phyloP scores from a whole-genome alignment of 345 rosid genomes.

The Combretum micranthum region DNA sequence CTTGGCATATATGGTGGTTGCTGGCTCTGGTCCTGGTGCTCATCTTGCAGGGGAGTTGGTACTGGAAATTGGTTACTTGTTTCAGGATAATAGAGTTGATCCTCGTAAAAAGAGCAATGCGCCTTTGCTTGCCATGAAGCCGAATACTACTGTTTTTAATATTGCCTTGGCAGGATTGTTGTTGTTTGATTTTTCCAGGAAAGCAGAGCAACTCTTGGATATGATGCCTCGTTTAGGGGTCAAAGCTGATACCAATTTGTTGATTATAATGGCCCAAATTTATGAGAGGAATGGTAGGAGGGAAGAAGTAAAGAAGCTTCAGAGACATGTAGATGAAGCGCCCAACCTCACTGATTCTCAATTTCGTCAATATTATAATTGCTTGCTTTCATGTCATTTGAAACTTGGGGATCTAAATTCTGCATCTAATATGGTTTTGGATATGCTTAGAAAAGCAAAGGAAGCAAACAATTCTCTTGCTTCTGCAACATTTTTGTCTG shows the following conservation, averaged over 20 bases:
- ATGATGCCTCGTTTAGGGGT: constrained; percentile 63
- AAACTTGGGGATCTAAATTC: constrained; percentile 81
- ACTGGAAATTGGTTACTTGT: constrained; percentile 77
- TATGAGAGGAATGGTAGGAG: constrained; percentile 86
- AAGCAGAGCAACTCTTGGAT: constrained; percentile 84
- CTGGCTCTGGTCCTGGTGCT: constrained; percentile 61
- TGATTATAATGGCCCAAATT: constrained; percentile 70
- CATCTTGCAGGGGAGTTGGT: constrained; percentile 80
- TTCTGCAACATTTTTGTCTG: constrained; percentile 32
- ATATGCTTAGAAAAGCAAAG: constrained; percentile 77
- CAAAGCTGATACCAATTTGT: constrained; percentile 52
- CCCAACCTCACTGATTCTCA: constrained; percentile 54
- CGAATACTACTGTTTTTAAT: constrained; percentile 59
- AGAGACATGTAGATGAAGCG: constrained; percentile 78
- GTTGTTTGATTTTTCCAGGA: constrained; percentile 71
- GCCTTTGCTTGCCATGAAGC: constrained; percentile 82
- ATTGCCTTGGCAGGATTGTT: constrained; percentile 78
- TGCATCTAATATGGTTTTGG: constrained; percentile 77
- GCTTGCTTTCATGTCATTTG: constrained; percentile 70
- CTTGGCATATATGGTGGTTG: constrained; percentile 51
- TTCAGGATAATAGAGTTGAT: constrained; percentile 68
- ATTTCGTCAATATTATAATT: constrained; percentile 69
- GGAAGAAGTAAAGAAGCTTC: constrained; percentile 76
- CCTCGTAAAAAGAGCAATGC: constrained; percentile 81
- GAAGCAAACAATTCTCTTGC: constrained; percentile 72